These are phyloP conservation scores for Sporisorium reilianum DNA, from an alignment of 1,284 basidiomycete genomes.

Conservation along the genomic window DNA sequence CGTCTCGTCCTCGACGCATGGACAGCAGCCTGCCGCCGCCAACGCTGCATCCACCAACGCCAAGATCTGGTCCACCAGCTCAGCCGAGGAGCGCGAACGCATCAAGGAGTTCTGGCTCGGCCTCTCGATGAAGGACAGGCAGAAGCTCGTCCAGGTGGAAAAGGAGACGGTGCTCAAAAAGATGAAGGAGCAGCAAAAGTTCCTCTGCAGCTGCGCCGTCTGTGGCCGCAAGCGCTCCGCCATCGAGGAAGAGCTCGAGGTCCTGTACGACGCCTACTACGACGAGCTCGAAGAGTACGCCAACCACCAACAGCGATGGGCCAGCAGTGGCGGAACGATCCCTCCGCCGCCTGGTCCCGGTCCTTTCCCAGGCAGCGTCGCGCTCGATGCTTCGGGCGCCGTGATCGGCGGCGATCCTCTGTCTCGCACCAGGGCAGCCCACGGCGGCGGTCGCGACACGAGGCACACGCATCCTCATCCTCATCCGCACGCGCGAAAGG, in stretches of 20 bases:
- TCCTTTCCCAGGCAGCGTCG: slow-evolving; percentile 96
- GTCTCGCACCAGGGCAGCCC: slow-evolving; percentile 27
- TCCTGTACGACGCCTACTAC: slow-evolving; percentile 99
- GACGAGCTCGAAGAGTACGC: slow-evolving; percentile 99
- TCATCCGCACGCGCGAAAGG: slow-evolving; percentile 41
- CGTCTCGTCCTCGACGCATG: slow-evolving; percentile 70
- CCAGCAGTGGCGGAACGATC: slow-evolving; percentile 83
- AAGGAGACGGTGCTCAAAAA: slow-evolving; percentile 95
- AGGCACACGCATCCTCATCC: slow-evolving; percentile 54
- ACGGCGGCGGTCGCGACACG: slow-evolving; percentile 26
- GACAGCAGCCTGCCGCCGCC: slow-evolving; percentile 31
- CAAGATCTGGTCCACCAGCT: slow-evolving; percentile 77
- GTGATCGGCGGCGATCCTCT: slow-evolving; percentile 78
- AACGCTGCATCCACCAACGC: slow-evolving; percentile 34
- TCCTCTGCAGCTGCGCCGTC: slow-evolving; percentile 93
- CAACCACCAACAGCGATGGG: slow-evolving; percentile 93
- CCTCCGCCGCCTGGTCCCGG: slow-evolving; percentile 94
- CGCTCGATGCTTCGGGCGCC: slow-evolving; percentile 86
- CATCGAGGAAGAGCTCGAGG: slow-evolving; percentile 98
- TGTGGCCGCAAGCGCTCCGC: slow-evolving; percentile 96
- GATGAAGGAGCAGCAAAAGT: slow-evolving; percentile 99
- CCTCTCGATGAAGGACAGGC: slow-evolving; percentile 86
- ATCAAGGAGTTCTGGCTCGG: slow-evolving; percentile 98
- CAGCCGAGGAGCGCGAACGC: slow-evolving; percentile 88
- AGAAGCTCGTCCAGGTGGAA: slow-evolving; percentile 92